Conservation (phyloP, 164 flowering plant genomes). For the Buxus sempervirens region DNA sequence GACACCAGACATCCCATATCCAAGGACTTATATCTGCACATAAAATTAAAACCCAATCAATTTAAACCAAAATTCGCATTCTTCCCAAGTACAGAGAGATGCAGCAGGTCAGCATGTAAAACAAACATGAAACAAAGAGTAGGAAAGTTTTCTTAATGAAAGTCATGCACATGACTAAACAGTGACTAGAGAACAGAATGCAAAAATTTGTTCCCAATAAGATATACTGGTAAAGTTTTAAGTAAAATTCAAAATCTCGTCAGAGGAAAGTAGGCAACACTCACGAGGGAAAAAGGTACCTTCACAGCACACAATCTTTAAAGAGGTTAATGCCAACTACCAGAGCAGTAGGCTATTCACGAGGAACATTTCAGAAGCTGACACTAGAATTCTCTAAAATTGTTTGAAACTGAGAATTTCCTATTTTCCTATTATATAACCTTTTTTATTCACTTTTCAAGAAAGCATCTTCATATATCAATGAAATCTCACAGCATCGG, state of each 20-base stretch:
- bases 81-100: background rate
- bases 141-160: background rate
- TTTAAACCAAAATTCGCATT: background rate
- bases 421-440: background rate
- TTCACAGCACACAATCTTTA: conserved; percentile 5
- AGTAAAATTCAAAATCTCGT: background rate
- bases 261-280: conserved; percentile 3
- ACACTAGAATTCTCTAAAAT: background rate
- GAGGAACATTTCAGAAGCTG: background rate
- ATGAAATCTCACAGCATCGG: background rate
- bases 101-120: background rate
- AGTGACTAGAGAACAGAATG: background rate
- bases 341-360: conserved; percentile 14
- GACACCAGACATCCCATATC: conserved; percentile 81
- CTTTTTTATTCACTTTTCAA: too few relatives aligned
- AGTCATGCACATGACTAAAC: background rate
- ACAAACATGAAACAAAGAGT: background rate
- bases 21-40: conserved; percentile 27
- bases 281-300: conserved; percentile 10
- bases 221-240: background rate
- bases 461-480: background rate
- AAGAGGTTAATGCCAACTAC: conserved; percentile 27
- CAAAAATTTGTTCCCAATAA: background rate
- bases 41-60: conserved; percentile 6
- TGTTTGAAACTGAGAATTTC: background rate